Base-by-base conservation (phyloP, 2,329 filamentous ascomycete species). In the Colletotrichum higginsianum region DNA sequence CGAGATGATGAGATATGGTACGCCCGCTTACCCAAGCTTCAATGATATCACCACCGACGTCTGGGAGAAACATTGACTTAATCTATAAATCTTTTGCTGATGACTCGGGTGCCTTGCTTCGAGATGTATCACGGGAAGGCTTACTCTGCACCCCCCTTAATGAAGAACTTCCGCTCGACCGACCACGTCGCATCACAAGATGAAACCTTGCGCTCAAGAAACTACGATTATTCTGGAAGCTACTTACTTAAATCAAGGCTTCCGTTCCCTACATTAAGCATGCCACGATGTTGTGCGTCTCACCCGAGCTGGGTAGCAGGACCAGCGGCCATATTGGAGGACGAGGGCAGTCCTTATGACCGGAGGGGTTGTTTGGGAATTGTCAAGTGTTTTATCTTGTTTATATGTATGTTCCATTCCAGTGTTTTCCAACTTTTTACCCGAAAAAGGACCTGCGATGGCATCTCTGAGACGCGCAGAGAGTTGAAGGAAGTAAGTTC, bases 1-100 rank as follows among this genome's bases (percentile, higher is more conserved):
- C 50, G 23, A 56, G 26, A 26, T 13, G 12, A 21, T 64, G 13
- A 3, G 3, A 30, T 15, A 9, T 18, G 9, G 18, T 16, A 21
- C 4, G 7, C 18, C 38, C 61, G 8, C 3, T 21, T 18, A 2
- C 12, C 4, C 35, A 18, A 2, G 11, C 21, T 15, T 42, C 12
- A 5, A 5, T 21, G 0, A 35, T 21, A 4, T 1, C 16, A 11
- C 3, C 4, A 40, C 2, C 2, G 1, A 2, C 6, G 30, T n/a
- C 8, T 61, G 13, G 5, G 6, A 8, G 5, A 2, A 15, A 16
- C 23, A 6, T 3, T 18, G 13, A 18, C 2, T 11, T n/a, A 7
- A 16, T 5, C 2, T 38, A 12, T 21, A 2, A 5, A 40, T 9
- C 2, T 16, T 12, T 4, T 9, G 6, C 13, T 40, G n/a, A 9